These are phyloP conservation scores for Tulasnella sp. DNA, from an alignment of 768 basidiomycete genomes.

Conservation along the genomic window DNA sequence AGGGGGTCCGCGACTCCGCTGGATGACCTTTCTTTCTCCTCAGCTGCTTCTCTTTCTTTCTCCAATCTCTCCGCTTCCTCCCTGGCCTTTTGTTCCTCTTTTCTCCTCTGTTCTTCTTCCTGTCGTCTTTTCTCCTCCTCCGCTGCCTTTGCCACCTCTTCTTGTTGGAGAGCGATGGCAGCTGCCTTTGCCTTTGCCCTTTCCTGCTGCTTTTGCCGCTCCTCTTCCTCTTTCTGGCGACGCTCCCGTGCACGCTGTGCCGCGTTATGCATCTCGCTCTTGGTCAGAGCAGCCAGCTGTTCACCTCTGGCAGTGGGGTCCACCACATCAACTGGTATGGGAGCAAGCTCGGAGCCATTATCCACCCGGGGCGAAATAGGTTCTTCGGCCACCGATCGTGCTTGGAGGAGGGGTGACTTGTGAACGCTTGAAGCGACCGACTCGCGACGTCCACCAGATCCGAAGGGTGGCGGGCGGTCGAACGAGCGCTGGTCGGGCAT, in stretches of 20 bases:
- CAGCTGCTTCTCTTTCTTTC: background rate
- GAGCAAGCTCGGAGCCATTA: background rate
- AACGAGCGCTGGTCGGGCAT: background rate
- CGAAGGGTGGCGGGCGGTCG: background rate
- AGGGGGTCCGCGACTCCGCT: conserved; percentile 33
- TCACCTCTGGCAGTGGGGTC: background rate
- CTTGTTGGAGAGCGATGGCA: conserved; percentile 35
- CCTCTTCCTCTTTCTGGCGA: conserved; percentile 77
- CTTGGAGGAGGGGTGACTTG: background rate
- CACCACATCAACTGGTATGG: background rate
- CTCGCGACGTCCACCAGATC: background rate
- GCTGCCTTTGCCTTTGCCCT: conserved; percentile 68
- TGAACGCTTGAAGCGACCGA: background rate
- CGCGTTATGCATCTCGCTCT: conserved; percentile 63
- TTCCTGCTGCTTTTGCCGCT: conserved; percentile 73
- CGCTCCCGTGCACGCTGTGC: conserved; percentile 79
- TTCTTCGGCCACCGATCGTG: background rate
- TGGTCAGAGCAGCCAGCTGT: conserved; percentile 34
- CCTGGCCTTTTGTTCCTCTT: conserved; percentile 25
- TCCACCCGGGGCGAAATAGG: background rate
- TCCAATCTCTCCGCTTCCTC: conserved; percentile 22
- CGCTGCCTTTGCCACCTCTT: conserved; percentile 28
- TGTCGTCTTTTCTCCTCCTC: conserved; percentile 26
- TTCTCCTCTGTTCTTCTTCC: conserved; percentile 21
- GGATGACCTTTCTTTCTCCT: background rate